Evolutionary conservation across 1,284 basidiomycete species (phyloP).

Genomic region (Irpex sp.): DNA sequence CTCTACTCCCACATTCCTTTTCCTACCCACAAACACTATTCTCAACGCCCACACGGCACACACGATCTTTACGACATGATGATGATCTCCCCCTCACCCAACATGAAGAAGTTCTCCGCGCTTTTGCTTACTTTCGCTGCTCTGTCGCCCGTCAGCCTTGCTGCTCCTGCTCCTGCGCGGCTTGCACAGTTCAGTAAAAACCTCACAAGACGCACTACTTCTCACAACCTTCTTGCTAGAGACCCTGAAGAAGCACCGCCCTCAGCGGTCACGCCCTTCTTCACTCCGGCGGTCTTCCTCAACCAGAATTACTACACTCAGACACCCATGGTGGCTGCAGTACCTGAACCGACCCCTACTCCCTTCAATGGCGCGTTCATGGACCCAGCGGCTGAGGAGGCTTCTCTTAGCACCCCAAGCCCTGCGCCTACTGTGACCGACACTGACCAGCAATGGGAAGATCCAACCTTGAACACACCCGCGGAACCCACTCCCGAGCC

Average conservation of each 20-base stretch:
- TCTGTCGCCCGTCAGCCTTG: neutral
- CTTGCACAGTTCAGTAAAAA: neutral
- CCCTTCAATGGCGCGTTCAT: neutral
- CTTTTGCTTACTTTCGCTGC: constrained; percentile 8
- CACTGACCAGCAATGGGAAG: neutral
- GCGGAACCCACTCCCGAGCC: neutral
- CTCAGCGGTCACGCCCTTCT: constrained; percentile 6
- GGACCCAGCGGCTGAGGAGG: neutral
- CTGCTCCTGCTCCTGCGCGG: constrained; percentile 1
- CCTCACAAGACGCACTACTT: neutral
- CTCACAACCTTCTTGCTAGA: neutral
- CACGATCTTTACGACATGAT: constrained; percentile 14
- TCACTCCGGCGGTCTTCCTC: constrained; percentile 10
- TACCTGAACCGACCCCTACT: neutral
- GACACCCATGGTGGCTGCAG: constrained; percentile 1
- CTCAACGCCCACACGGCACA: constrained; percentile 17
- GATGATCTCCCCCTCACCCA: neutral
- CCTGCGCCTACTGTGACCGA: neutral
- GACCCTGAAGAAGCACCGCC: neutral
- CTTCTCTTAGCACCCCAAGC: neutral
- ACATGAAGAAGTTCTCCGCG: constrained; percentile 10
- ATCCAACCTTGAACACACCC: neutral
- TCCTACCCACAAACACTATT: neutral
- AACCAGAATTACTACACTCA: constrained; percentile 6
- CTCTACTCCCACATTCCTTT: neutral